Conservation (phyloP, 768 basidiomycete genomes). For the Pholiota molesta region DNA sequence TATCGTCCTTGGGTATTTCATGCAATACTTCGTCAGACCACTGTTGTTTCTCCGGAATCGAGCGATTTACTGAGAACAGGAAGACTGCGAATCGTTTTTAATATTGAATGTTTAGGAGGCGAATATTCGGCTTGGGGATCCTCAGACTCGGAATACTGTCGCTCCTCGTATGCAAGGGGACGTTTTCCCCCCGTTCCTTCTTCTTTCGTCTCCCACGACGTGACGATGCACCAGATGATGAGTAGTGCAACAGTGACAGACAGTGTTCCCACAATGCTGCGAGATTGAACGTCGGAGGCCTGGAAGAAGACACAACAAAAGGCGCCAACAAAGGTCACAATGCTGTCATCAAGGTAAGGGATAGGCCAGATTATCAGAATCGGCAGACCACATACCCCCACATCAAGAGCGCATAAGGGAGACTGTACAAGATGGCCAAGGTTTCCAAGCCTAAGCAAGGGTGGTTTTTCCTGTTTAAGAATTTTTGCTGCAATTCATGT, state of each 20-base stretch:
- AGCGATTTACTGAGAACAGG: not conserved
- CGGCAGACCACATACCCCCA: conserved; percentile 30
- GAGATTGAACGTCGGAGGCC: conserved; percentile 13
- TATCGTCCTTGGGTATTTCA: not conserved
- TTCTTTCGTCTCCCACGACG: conserved; percentile 37
- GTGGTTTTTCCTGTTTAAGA: conserved; percentile 25
- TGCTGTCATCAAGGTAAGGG: conserved; percentile 14
- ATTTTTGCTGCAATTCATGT: conserved; percentile 23
- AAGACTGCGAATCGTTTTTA: not conserved
- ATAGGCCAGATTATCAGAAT: not conserved
- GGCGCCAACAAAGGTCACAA: conserved; percentile 24
- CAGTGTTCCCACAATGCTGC: conserved; percentile 11
- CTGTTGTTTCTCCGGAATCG: not conserved
- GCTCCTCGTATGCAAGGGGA: not conserved
- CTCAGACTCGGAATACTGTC: not conserved
- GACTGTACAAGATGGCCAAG: conserved; percentile 31
- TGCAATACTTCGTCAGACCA: not conserved
- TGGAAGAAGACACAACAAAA: conserved; percentile 24
- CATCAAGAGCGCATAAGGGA: conserved; percentile 34
- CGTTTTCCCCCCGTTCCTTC: not conserved
- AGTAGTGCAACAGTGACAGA: conserved; percentile 20
- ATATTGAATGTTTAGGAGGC: not conserved
- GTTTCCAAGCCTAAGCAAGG: conserved; percentile 34
- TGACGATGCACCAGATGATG: conserved; percentile 49
- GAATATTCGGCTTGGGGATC: not conserved